Evolutionary conservation across 2,329 filamentous ascomycete species (phyloP), one percentile per base, ranked within the genome.

Genomic region (Fusarium mexicanum): DNA sequence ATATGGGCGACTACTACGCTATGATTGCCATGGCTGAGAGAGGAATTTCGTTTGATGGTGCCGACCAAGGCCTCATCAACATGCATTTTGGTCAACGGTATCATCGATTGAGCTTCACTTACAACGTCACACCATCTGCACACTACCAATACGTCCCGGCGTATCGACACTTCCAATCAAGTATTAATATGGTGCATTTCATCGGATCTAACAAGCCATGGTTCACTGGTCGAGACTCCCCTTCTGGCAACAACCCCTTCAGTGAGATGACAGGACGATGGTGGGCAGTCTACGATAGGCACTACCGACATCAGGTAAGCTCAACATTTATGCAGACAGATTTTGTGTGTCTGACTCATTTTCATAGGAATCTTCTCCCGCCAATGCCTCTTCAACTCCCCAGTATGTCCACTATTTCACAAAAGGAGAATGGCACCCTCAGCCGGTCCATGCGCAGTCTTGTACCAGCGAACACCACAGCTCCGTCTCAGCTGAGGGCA

Each of bases 81-180:
- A 95, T 97, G 88, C 93, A 98, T 84, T 99, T 96, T 84, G 89
- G 92, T 84, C 87, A 92, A 81, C 90, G 89, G 69, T 98, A 92
- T 89, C 92, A 98, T 83, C 91, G 95, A 75, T 84, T 99, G 79
- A 95, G 94, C 84, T 99, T 99, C 84, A 92, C 92, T 58, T 99
- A 98, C 87, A 99, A 99, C 82, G 96, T 96, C 83, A 99, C 96
- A 0, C 96, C 96, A 3, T 98, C 94, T 72, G 95, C 93, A 31
- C 95, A 98, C 82, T 99, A 99, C 85, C 96, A 99, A 84, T 99
- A 98, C 84, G 88, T 98, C 64, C 96, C 96, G 18, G 96, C 96
- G 60, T 99, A 97, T 84, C 91, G 91, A 74, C 94, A 98, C 86
- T 97, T 97, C 82, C 94, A 97, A 83, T 93, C 93, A 54, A 93